A percentile compares a stretch with the other conserved stretches of the same genome.
Evolutionary conservation across 2,329 filamentous ascomycete species (phyloP).

Genomic region (Apiospora kogelbergensis): DNA sequence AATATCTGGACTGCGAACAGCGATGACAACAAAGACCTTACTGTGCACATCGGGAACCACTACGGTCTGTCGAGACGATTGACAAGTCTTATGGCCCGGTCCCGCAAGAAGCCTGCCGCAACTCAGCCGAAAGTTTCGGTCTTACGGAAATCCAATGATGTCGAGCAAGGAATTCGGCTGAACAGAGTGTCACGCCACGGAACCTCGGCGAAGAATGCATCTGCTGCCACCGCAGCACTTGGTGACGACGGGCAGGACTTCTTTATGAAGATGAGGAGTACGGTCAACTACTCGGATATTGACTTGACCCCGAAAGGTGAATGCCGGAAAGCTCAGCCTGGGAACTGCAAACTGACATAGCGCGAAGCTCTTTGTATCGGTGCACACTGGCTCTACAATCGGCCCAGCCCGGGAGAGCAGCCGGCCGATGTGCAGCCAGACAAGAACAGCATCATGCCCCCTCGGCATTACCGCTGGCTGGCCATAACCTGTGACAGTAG

Average conservation of each 20-base stretch:
- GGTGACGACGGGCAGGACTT: slow-evolving; percentile 33
- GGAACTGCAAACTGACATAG: slow-evolving; percentile 8
- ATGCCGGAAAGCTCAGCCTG: slow-evolving; percentile 15
- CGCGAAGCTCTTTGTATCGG: slow-evolving; percentile 65
- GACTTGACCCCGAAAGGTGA: slow-evolving; percentile 66
- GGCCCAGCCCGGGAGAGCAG: slow-evolving; percentile 25
- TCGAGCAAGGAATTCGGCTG: slow-evolving; percentile 3
- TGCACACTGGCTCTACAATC: slow-evolving; percentile 62
- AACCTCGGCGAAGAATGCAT: background rate
- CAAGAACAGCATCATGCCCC: slow-evolving; percentile 35
- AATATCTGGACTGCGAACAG: slow-evolving; percentile 69
- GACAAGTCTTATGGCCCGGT: slow-evolving; percentile 54
- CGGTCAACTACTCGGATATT: slow-evolving; percentile 75
- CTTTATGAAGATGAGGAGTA: slow-evolving; percentile 60
- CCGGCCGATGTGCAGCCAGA: slow-evolving; percentile 16
- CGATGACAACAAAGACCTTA: slow-evolving; percentile 50
- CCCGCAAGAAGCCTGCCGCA: slow-evolving; percentile 12
- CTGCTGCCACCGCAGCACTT: slow-evolving; percentile 2
- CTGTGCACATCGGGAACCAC: slow-evolving; percentile 55
- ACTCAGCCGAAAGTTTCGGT: background rate
- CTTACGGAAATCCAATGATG: background rate
- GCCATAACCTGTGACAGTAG: slow-evolving; percentile 64
- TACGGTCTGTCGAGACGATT: slow-evolving; percentile 71
- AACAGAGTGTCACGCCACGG: background rate
- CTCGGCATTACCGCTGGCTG: slow-evolving; percentile 67